phyloP scores from a whole-genome alignment of 805 yeast genomes.

The Cyberlindnera xishuangbannaensis region DNA sequence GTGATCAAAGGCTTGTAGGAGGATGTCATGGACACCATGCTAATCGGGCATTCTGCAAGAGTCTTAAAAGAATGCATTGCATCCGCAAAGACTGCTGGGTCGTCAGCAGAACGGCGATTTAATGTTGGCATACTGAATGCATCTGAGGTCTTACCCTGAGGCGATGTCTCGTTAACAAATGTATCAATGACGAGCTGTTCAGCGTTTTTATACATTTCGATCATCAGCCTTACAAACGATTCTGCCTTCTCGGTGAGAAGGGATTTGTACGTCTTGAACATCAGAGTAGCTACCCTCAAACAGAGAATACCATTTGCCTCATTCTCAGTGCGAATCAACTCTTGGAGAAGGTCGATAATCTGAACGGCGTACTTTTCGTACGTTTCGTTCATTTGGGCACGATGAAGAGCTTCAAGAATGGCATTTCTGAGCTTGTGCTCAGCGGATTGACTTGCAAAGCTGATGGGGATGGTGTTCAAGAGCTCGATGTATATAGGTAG shows the following conservation, averaged over 20 bases:
- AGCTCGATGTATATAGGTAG: slow-evolving; percentile 65
- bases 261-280: slow-evolving; percentile 79
- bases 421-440: slow-evolving; percentile 77
- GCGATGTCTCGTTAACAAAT: slow-evolving; percentile 38
- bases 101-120: slow-evolving; percentile 25
- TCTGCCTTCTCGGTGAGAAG: slow-evolving; percentile 64
- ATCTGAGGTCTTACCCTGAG: slow-evolving; percentile 29
- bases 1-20: slow-evolving; percentile 74
- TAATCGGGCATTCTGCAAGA: slow-evolving; percentile 93
- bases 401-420: slow-evolving; percentile 70
- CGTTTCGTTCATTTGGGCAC: slow-evolving; percentile 78
- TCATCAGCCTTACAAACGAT: slow-evolving; percentile 71
- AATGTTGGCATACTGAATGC: slow-evolving; percentile 35
- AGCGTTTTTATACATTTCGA: slow-evolving; percentile 72
- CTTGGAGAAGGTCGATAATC: slow-evolving; percentile 54
- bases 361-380: slow-evolving; percentile 63
- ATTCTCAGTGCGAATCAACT: slow-evolving; percentile 66
- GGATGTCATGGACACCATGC: slow-evolving; percentile 88
- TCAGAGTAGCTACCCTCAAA: slow-evolving; percentile 77
- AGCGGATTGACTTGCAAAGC: slow-evolving; percentile 56
- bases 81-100: slow-evolving; percentile 48
- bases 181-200: slow-evolving; percentile 67
- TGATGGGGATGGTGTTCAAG: slow-evolving; percentile 64
- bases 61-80: slow-evolving; percentile 85
- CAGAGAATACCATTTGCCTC: slow-evolving; percentile 94